These are phyloP conservation scores for Thalia dealbata DNA, from an alignment of 176 grass and related monocot genomes.

Conservation along the genomic window DNA sequence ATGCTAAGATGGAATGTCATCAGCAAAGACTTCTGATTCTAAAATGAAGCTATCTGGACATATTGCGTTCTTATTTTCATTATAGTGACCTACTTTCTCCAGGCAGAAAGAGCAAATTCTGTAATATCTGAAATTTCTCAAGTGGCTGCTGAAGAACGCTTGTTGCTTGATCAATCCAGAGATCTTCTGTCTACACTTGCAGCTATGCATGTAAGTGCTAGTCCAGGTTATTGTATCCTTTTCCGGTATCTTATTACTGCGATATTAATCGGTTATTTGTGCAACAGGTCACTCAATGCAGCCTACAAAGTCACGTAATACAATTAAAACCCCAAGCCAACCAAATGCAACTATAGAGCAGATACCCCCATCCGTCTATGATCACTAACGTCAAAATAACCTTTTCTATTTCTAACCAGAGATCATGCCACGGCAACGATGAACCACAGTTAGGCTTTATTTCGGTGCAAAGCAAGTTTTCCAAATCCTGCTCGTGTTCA, in stretches of 20 bases:
- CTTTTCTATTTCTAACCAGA: neutral
- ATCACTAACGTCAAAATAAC: constrained; percentile 1
- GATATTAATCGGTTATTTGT: neutral
- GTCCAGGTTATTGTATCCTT: neutral
- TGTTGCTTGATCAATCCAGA: constrained; percentile 39
- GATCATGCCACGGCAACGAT: neutral
- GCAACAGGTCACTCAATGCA: constrained; percentile 7
- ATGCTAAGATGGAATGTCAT: neutral
- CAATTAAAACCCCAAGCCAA: constrained; percentile 1
- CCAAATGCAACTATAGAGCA: constrained; percentile 5
- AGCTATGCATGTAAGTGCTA: constrained; percentile 51
- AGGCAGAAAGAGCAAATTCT: constrained; percentile 40
- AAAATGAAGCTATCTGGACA: neutral
- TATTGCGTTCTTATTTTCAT: neutral
- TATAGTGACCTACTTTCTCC: neutral
- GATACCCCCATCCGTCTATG: neutral
- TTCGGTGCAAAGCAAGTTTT: neutral
- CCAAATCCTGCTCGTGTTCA: neutral
- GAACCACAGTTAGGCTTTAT: neutral
- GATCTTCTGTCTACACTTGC: constrained; percentile 48
- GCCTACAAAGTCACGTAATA: constrained; percentile 7
- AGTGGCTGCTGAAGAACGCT: constrained; percentile 33
- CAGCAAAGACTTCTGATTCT: neutral
- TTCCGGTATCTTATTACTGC: neutral
- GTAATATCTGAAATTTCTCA: constrained; percentile 37